These are phyloP conservation scores for Fusarium aywerte DNA, from an alignment of 2,329 filamentous ascomycete genomes.

Conservation along the genomic window DNA sequence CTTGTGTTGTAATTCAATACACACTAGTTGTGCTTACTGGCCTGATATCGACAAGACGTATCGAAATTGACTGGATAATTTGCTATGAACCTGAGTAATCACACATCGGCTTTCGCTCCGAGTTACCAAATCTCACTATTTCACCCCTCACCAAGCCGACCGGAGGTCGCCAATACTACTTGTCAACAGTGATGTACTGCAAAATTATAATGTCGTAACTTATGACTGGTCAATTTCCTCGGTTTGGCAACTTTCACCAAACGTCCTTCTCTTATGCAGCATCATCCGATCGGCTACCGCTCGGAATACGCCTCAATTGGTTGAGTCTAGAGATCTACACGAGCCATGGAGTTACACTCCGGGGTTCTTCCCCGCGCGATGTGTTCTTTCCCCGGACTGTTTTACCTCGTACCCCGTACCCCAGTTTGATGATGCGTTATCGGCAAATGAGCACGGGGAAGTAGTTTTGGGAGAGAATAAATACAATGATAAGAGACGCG, in stretches of 20 bases:
- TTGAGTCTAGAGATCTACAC: neutral
- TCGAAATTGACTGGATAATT: neutral
- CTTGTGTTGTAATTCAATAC: neutral
- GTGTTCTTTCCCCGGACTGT: slow-evolving; percentile 5
- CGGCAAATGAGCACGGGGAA: neutral
- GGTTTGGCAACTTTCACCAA: neutral
- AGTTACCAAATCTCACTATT: neutral
- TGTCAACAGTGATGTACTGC: too few relatives aligned
- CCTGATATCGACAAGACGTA: neutral
- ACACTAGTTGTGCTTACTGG: neutral
- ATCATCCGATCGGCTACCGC: neutral
- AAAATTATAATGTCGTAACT: too few relatives aligned
- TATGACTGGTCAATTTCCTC: neutral
- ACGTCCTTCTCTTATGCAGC: neutral
- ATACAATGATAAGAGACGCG: neutral
- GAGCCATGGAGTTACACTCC: neutral
- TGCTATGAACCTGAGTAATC: rapidly evolving
- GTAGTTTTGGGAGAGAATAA: neutral
- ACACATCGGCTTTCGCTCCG: neutral
- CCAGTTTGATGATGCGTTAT: neutral
- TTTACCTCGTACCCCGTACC: neutral
- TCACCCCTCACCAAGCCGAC: neutral
- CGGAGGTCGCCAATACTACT: neutral
- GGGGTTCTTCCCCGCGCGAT: slow-evolving; percentile 8
- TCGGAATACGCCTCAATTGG: slow-evolving; percentile 18